Percentiles rank a stretch among this genome's conserved stretches.
phyloP scores from a whole-genome alignment of 805 yeast species.

The Candida tammaniensis region DNA sequence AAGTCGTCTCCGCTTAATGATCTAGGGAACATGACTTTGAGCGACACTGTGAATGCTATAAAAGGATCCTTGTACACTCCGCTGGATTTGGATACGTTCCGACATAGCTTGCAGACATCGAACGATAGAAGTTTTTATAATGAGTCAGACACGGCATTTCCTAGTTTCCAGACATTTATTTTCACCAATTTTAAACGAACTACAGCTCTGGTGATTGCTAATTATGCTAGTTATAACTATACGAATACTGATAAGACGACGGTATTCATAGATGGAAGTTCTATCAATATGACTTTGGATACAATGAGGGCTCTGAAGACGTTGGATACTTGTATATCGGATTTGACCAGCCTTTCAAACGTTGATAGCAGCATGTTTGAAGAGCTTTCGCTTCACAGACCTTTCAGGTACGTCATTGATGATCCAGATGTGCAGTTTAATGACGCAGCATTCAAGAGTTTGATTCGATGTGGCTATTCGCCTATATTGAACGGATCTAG shows the following conservation, averaged over 20 bases:
- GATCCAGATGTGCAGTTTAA: constrained; percentile 34
- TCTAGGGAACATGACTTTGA: constrained; percentile 29
- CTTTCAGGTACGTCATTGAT: constrained; percentile 36
- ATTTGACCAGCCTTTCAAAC: constrained; percentile 1
- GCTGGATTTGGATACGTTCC: constrained; percentile 15
- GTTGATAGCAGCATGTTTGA: constrained; percentile 9
- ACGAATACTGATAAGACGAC: constrained; percentile 19
- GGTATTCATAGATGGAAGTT: constrained; percentile 4
- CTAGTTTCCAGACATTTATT: constrained; percentile 26
- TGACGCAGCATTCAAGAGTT: constrained; percentile 30
- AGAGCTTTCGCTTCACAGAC: constrained; percentile 14
- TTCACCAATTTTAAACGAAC: constrained; percentile 26
- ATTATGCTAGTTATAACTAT: constrained; percentile 23
- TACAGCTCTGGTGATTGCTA: constrained; percentile 22
- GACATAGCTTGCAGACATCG: background rate
- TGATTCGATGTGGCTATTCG: constrained; percentile 57
- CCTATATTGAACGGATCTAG: constrained; percentile 52
- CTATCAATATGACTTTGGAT: constrained; percentile 14
- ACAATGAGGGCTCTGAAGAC: too few relatives aligned
- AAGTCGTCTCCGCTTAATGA: constrained; percentile 6
- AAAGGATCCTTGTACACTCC: constrained; percentile 27
- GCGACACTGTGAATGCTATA: constrained; percentile 20
- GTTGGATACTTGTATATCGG: constrained; percentile 3
- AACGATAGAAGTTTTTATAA: constrained; percentile 19
- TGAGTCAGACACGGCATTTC: constrained; percentile 19